Conservation (phyloP, 306 rosid species). For the Lathyrus sativus region DNA sequence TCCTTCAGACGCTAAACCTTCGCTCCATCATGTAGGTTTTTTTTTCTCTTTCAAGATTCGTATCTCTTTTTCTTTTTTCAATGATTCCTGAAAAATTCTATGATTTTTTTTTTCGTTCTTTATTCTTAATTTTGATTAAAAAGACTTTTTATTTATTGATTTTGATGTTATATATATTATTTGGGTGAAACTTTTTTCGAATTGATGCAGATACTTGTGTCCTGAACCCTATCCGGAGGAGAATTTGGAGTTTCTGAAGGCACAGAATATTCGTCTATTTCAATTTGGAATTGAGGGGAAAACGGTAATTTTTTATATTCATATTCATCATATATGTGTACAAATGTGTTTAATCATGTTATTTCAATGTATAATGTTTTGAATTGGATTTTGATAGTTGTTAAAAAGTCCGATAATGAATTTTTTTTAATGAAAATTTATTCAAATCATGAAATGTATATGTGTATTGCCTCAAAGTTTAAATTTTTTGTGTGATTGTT, state of each 20-base stretch:
- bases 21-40: conserved; percentile 75
- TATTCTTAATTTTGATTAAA: not conserved
- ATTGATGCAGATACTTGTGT: conserved; percentile 79
- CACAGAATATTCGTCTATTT: conserved; percentile 65
- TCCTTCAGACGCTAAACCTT: conserved; percentile 70
- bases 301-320: conserved; percentile 54
- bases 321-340: not conserved
- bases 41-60: not conserved
- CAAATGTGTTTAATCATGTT: not conserved
- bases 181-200: not conserved
- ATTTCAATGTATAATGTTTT: not conserved
- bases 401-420: not conserved
- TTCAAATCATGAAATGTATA: not conserved
- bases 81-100: not conserved
- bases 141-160: not conserved
- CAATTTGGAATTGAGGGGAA: conserved; percentile 95
- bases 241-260: conserved; percentile 72
- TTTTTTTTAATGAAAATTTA: not conserved
- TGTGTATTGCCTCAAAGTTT: not conserved
- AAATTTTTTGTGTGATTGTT: not conserved
- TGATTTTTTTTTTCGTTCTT: not conserved
- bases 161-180: conserved; percentile 17
- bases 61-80: not conserved
- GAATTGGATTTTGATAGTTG: not conserved
- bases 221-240: conserved; percentile 87